Evolutionary conservation across 306 rosid species (phyloP).

Genomic region (Sechiopsis laciniata): DNA sequence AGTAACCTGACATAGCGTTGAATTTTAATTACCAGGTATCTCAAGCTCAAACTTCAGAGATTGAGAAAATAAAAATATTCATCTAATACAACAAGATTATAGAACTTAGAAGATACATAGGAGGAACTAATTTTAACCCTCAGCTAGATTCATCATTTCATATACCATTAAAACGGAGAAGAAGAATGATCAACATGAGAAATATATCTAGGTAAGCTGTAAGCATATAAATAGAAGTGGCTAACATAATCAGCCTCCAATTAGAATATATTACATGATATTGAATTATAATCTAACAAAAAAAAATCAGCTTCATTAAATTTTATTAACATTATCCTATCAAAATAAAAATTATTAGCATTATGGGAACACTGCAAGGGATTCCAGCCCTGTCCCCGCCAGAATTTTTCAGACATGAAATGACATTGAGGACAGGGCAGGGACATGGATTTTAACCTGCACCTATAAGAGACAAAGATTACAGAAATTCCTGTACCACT

Average conservation of each 20-base stretch:
- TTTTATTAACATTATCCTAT: background rate
- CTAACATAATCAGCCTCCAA: background rate
- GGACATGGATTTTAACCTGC: background rate
- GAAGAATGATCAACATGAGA: background rate
- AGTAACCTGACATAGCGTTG: constrained; percentile 51
- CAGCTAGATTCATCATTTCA: constrained; percentile 9
- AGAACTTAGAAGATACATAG: background rate
- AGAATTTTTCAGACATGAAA: background rate
- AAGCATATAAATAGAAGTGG: background rate
- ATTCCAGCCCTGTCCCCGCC: background rate
- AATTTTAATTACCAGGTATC: constrained; percentile 22
- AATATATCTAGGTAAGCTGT: background rate
- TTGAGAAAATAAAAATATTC: background rate
- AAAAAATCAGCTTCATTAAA: background rate
- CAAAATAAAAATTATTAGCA: background rate
- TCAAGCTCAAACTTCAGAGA: background rate
- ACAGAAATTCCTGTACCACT: background rate
- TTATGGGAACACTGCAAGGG: background rate
- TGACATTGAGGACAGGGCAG: background rate
- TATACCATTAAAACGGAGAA: background rate
- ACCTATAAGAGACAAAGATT: background rate
- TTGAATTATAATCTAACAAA: background rate
- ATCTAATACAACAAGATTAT: background rate
- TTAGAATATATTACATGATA: background rate
- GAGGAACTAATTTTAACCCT: constrained; percentile 10